Conservation (phyloP, 805 yeast genomes). For the Saturnispora halmiae region DNA sequence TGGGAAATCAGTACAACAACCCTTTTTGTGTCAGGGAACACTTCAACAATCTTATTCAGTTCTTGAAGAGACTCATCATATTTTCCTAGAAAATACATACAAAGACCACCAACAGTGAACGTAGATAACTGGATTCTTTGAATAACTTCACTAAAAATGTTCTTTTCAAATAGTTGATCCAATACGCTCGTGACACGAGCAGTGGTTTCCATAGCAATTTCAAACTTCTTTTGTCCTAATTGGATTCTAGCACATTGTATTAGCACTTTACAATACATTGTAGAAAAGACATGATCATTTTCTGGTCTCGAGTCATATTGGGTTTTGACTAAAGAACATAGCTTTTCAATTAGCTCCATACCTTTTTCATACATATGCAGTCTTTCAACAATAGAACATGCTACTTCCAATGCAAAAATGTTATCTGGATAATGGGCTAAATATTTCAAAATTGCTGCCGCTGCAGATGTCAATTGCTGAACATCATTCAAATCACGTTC, state of each 20-base stretch:
- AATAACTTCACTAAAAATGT: constrained; percentile 26
- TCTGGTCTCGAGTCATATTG: constrained; percentile 15
- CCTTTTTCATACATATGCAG: constrained; percentile 55
- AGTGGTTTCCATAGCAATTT: constrained; percentile 52
- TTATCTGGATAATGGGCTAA: constrained; percentile 55
- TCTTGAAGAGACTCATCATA: constrained; percentile 59
- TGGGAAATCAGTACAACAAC: constrained; percentile 71
- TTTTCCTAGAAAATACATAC: constrained; percentile 52
- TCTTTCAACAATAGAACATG: constrained; percentile 56
- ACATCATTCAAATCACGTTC: constrained; percentile 48
- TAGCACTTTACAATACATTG: constrained; percentile 49
- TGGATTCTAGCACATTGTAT: constrained; percentile 65
- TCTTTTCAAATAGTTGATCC: constrained; percentile 29
- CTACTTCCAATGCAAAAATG: constrained; percentile 45
- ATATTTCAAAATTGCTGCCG: constrained; percentile 55
- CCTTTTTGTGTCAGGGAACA: constrained; percentile 49
- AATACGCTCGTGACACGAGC: constrained; percentile 44
- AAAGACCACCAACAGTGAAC: constrained; percentile 62
- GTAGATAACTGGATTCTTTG: constrained; percentile 42
- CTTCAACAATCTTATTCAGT: constrained; percentile 53
- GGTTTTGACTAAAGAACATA: constrained; percentile 35
- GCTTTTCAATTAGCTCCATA: constrained; percentile 33
- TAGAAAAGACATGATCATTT: constrained; percentile 26
- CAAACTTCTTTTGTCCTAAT: constrained; percentile 51
- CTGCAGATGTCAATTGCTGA: constrained; percentile 60